Conservation (phyloP, 2,329 filamentous ascomycete genomes). For the Talaromyces rugulosus region DNA sequence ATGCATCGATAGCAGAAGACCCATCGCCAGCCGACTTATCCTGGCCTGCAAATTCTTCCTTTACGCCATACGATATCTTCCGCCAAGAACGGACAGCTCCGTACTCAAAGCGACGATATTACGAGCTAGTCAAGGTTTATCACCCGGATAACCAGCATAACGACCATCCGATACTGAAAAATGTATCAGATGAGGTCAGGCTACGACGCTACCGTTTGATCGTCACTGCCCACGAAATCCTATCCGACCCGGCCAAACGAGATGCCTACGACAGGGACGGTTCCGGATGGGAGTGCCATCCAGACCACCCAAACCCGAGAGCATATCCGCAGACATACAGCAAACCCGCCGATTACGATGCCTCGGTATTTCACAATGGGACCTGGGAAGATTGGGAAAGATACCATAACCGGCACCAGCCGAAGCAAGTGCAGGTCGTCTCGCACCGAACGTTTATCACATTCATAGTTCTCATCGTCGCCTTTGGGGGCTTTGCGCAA, state of each 20-base stretch:
- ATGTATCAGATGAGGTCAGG: slow-evolving; percentile 57
- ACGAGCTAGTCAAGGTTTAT: slow-evolving; percentile 90
- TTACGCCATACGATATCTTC: slow-evolving; percentile 88
- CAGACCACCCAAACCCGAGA: slow-evolving; percentile 21
- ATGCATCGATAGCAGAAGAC: slow-evolving; percentile 28
- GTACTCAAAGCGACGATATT: slow-evolving; percentile 82
- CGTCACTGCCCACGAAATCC: slow-evolving; percentile 80
- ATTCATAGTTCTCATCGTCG: slow-evolving; percentile 65
- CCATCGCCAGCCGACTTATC: slow-evolving; percentile 26
- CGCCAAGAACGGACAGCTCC: slow-evolving; percentile 55
- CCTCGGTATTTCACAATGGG: slow-evolving; percentile 64
- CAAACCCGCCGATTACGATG: slow-evolving; percentile 28
- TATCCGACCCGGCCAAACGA: slow-evolving; percentile 75
- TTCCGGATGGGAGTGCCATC: slow-evolving; percentile 66
- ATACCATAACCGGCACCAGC: slow-evolving; percentile 60
- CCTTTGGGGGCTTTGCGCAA: slow-evolving; percentile 69
- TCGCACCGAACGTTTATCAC: slow-evolving; percentile 74
- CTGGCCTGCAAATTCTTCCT: slow-evolving; percentile 41
- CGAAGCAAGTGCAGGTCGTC: slow-evolving; percentile 52
- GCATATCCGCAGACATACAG: slow-evolving; percentile 13
- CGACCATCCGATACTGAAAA: slow-evolving; percentile 38
- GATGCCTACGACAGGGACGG: slow-evolving; percentile 78
- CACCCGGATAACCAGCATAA: slow-evolving; percentile 70
- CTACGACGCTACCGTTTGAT: slow-evolving; percentile 89
- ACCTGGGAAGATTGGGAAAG: slow-evolving; percentile 98